Base-by-base conservation (phyloP, 1,139 yeast genomes). In the Suhomyces bokatorum region DNA sequence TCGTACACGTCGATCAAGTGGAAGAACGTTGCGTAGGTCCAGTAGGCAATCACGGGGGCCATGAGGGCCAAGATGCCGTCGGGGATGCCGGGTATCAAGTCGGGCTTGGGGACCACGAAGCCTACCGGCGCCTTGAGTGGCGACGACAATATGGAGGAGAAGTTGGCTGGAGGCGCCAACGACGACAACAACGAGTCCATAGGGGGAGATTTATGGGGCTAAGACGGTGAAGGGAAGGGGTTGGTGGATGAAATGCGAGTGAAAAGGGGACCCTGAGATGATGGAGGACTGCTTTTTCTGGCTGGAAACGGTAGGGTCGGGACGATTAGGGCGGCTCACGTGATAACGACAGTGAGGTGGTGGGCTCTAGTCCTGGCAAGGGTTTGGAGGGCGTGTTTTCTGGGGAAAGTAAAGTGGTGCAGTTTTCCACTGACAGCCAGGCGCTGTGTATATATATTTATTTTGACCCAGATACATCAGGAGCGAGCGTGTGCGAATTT, bases 11-110 rank as follows among this genome's bases (percentile, higher is more conserved):
- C 98, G 39, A 91, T 69, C 10, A 85, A 49, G 60, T 87, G 90
- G 75, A 88, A 93, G 47, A 87, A 66, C 30, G 78, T 60, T 6
- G 96, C 85, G 58, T 84, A 81, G 1, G 69, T 44, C 98, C 98
- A 93, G 66, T 93, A 93, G 3, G 85, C 91, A 5, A 82, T 70
- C 3, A 91, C 77, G 1, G 99, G 98, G 2, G 83, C 73, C 4
- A 80, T 68, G 39, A 91, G 67, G 0, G 97, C 87, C 42, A 89
- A 61, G 20, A 83, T 62, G 31, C 86, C 87, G 64, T 91, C 99
- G 12, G 87, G 81, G 39, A 85, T 64, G 22, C 87, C 86, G 1
- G 74, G 57, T 1, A 85, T 63, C 33, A 83, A 65, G 38, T 72
- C 65, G 1, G 71, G 67, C 53, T 70, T 70, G 30, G 59, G 60